A percentile compares a stretch with the other conserved stretches of the same genome.
Conservation (phyloP, 1,139 yeast species). For the Nakaseomyces uthaithaninus region DNA sequence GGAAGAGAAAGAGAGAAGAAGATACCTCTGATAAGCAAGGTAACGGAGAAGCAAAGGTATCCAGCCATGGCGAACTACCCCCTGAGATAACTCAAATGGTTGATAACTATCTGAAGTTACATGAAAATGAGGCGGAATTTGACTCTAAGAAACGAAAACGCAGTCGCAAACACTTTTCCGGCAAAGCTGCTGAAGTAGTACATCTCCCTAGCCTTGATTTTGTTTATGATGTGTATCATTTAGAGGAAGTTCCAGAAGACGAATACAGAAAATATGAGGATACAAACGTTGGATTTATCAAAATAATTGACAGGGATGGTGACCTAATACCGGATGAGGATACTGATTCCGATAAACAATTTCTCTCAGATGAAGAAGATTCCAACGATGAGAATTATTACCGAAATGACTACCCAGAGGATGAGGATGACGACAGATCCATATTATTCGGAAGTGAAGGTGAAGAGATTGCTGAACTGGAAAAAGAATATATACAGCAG, state of each 20-base stretch:
- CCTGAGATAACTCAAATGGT: conserved; percentile 65
- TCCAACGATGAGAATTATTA: conserved; percentile 88
- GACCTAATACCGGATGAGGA: conserved; percentile 47
- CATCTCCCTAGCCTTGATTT: conserved; percentile 49
- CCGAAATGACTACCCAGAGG: conserved; percentile 91
- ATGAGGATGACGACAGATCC: conserved; percentile 55
- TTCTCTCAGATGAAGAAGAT: conserved; percentile 55
- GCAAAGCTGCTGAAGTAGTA: conserved; percentile 15
- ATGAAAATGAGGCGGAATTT: conserved; percentile 14
- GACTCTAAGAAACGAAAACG: conserved; percentile 20
- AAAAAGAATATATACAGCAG: conserved; percentile 11
- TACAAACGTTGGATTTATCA: conserved; percentile 51
- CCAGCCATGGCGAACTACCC: conserved; percentile 38
- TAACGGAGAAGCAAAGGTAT: background rate
- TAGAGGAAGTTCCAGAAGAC: conserved; percentile 46
- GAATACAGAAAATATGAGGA: conserved; percentile 35
- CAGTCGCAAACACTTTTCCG: conserved; percentile 23
- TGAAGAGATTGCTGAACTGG: conserved; percentile 25
- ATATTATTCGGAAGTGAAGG: conserved; percentile 35
- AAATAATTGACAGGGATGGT: conserved; percentile 60
- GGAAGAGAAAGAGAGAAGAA: conserved; percentile 15
- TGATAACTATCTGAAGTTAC: conserved; percentile 42
- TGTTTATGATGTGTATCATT: conserved; percentile 81
- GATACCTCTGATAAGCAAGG: conserved; percentile 4
- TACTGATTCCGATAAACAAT: conserved; percentile 33